These are phyloP conservation scores for Hypoxylon sp. DNA, from an alignment of 2,329 filamentous ascomycete species.

Conservation along the genomic window DNA sequence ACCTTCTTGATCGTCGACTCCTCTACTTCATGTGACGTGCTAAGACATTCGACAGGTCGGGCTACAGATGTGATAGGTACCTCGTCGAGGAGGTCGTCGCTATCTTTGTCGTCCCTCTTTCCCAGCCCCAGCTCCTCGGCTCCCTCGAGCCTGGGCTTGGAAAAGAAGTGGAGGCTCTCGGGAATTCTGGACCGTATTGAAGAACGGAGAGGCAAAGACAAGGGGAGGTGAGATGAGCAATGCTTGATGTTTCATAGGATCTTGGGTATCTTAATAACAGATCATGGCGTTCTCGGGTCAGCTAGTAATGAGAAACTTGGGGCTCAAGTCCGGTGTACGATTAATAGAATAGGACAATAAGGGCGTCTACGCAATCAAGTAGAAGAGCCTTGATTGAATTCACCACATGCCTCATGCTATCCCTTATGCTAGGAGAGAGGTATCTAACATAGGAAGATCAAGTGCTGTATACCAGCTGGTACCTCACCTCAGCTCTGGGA, in stretches of 20 bases:
- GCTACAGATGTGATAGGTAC: constrained; percentile 44
- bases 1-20: not conserved
- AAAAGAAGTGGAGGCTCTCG: constrained; percentile 26
- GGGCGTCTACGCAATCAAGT: too few relatives aligned
- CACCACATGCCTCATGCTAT: too few relatives aligned
- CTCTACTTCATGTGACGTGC: not conserved
- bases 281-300: too few relatives aligned
- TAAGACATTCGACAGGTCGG: constrained; percentile 31
- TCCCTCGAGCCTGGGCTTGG: constrained; percentile 3
- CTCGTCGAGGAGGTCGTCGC: constrained; percentile 18
- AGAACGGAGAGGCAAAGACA: constrained; percentile 26
- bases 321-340: too few relatives aligned
- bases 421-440: too few relatives aligned
- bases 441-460: too few relatives aligned
- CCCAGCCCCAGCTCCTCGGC: constrained; percentile 3
- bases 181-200: constrained; percentile 24
- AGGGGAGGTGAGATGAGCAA: not conserved
- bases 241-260: not conserved
- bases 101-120: constrained; percentile 24
- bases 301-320: not conserved
- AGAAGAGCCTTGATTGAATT: too few relatives aligned
- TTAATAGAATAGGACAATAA: too few relatives aligned
- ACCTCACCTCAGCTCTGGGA: too few relatives aligned
- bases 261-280: too few relatives aligned
- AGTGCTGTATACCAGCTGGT: too few relatives aligned